Base-by-base conservation (phyloP, 129 eudicot species). In the Sambucus nigra region DNA sequence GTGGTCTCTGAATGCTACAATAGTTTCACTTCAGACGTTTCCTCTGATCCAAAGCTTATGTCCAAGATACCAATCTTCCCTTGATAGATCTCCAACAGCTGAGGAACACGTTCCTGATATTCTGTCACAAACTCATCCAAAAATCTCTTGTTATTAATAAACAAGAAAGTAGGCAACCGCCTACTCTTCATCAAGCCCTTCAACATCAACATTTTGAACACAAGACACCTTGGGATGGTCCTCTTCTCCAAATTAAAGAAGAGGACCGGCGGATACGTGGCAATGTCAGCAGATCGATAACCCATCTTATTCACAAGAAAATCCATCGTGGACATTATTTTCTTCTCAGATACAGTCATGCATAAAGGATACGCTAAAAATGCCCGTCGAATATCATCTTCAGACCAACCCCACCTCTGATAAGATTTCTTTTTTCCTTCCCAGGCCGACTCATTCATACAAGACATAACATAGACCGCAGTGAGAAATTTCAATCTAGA, bases 391-490 rank as follows among this genome's bases (percentile, higher is more conserved):
- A 60, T 60, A 4, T 60, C 46, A 48, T 28, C 47, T 27, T 62
- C 23, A 9, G 67, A 62, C 67, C 67, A 62, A 49, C 67, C 67
- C 57, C 58, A 62, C 9, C 50, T 62, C 59, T 38, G 17, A 50
- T 50, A 62, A n/a, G n/a, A n/a, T 7, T 15, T 16, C 50, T 62
- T 14, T 3, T 26, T 4, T 22, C 52, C 26, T 17, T 62, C 58
- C 67, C 59, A 22, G 7, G 24, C 38, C 2, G 66, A 29, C 22
- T 47, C 29, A 48, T 29, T 55, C 38, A 33, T 22, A 18, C 48
- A 29, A 0, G 48, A 56, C 5, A 33, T 16, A 6, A 15, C 61
- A 33, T 56, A 28, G 2, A 56, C 19, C 2, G 61, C 61, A 14
- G 20, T 16, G 11, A 56, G 29, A 35, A 56, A 56, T 20, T 6